Evolutionary conservation across 2,329 filamentous ascomycete genomes (phyloP), one percentile per base, ranked within the genome.

Genomic region (Phoma sp.): DNA sequence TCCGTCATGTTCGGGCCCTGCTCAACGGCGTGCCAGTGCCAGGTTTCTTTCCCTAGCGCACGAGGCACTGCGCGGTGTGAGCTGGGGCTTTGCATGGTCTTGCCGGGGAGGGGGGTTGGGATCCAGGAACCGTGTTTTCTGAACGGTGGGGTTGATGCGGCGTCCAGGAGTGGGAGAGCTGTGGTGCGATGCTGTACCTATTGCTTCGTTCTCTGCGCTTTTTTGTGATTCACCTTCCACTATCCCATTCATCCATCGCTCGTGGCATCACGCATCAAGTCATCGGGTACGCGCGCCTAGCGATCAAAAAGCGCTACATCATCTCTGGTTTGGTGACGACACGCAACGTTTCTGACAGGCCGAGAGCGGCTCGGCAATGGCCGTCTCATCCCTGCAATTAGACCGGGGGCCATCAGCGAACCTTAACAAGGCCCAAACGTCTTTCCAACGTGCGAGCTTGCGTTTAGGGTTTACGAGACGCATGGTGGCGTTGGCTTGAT

Each of bases 381-480:
- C 40, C 51, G 51, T 40, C 22, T 36, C 10, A 29, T n/a, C 27
- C 35, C 9, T 36, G 33, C 33, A 36, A 2, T 19, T 21, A 6
- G 19, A 24, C 21, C n/a, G 36, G 36, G 29, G 29, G 12, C 4
- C 4, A 10, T 13, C 12, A 17, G 17, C 17, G 6, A 15, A 24
- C 6, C n/a, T 4, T 15, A 36, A n/a, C 49, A 45, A 51, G 41
- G 45, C 44, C 47, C 38, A 33, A 54, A 39, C 39, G 25, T 17
- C 12, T 31, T 12, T 55, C 40, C 38, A 21, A 35, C 25, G 35
- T 55, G 21, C 51, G 39, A 35, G 44, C 44, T 29, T 49, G 44
- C 25, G 33, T 27, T 49, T 54, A 55, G 40, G 45, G 51, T 55
- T 55, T 50, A 25, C 35, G 35, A 48, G 27, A 45, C 13, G 35